These are phyloP conservation scores for Leptographium wingfieldii DNA, from an alignment of 2,329 filamentous ascomycete species.

Conservation along the genomic window DNA sequence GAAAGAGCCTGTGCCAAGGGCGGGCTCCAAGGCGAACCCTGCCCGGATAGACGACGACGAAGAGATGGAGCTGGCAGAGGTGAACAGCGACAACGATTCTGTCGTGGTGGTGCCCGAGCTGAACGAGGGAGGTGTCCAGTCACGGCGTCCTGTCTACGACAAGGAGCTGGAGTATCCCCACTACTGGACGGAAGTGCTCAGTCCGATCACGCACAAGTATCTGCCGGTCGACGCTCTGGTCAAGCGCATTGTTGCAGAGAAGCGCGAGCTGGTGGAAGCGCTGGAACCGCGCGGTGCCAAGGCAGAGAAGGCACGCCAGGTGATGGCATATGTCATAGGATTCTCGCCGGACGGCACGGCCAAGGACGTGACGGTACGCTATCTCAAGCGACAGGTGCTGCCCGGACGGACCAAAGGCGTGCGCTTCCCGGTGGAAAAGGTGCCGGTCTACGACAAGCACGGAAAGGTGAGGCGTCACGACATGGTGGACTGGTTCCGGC, in stretches of 20 bases:
- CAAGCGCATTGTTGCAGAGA: conserved; percentile 55
- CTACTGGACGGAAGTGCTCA: conserved; percentile 89
- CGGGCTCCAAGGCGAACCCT: neutral
- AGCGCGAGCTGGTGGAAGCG: conserved; percentile 55
- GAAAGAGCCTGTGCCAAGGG: neutral
- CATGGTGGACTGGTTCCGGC: conserved; percentile 72
- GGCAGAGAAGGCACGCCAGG: conserved; percentile 75
- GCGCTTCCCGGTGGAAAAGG: conserved; percentile 65
- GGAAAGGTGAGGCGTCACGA: conserved; percentile 70
- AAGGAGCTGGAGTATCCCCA: conserved; percentile 69
- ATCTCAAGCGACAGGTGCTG: conserved; percentile 67
- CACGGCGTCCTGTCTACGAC: conserved; percentile 39
- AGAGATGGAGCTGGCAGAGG: conserved; percentile 34
- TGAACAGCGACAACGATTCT: conserved; percentile 46
- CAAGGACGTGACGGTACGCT: conserved; percentile 89
- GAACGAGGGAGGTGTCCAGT: conserved; percentile 7
- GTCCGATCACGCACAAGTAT: conserved; percentile 66
- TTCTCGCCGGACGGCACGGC: conserved; percentile 75
- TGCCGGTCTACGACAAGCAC: conserved; percentile 63
- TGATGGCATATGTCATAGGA: conserved; percentile 80
- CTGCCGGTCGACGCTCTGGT: conserved; percentile 68
- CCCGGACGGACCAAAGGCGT: conserved; percentile 85
- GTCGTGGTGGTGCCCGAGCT: conserved; percentile 42
- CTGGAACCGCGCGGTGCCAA: conserved; percentile 75
- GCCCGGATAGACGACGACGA: conserved; percentile 17